These are phyloP conservation scores for Cyclanthera cordifolia DNA, from an alignment of 306 rosid genomes.

Conservation along the genomic window DNA sequence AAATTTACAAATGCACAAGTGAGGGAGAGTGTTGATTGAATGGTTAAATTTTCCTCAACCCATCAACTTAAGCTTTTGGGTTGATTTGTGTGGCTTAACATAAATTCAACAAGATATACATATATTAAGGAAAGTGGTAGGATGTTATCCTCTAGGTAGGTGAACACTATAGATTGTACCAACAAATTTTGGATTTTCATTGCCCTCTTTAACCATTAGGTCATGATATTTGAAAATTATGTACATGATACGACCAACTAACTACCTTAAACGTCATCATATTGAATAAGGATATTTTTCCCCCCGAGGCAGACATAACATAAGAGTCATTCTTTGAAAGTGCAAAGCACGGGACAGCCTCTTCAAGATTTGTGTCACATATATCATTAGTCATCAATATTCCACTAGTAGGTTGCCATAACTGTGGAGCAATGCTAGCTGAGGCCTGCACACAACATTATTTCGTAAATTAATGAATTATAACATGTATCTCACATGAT, in stretches of 20 bases:
- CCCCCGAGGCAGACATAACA: constrained; percentile 99
- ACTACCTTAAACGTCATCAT: constrained; percentile 99
- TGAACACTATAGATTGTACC: too few relatives aligned
- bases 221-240: neutral
- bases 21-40: too few relatives aligned
- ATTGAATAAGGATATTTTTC: constrained; percentile 93
- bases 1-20: too few relatives aligned
- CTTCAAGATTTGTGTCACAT: constrained; percentile 85
- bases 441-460: constrained; percentile 48
- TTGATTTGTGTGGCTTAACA: too few relatives aligned
- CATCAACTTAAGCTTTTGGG: too few relatives aligned
- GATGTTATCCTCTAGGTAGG: too few relatives aligned
- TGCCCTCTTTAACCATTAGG: too few relatives aligned
- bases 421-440: constrained; percentile 57
- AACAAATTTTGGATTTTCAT: too few relatives aligned
- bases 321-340: constrained; percentile 95
- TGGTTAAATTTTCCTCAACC: too few relatives aligned
- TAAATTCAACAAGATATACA: too few relatives aligned
- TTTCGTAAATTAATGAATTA: constrained; percentile 18
- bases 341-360: constrained; percentile 92
- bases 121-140: too few relatives aligned
- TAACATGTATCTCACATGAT: constrained; percentile 14
- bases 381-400: constrained; percentile 94
- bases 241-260: constrained; percentile 18
- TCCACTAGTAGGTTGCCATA: constrained; percentile 98